Base-by-base conservation (phyloP, 768 basidiomycete species). In the Pholiota microspora region DNA sequence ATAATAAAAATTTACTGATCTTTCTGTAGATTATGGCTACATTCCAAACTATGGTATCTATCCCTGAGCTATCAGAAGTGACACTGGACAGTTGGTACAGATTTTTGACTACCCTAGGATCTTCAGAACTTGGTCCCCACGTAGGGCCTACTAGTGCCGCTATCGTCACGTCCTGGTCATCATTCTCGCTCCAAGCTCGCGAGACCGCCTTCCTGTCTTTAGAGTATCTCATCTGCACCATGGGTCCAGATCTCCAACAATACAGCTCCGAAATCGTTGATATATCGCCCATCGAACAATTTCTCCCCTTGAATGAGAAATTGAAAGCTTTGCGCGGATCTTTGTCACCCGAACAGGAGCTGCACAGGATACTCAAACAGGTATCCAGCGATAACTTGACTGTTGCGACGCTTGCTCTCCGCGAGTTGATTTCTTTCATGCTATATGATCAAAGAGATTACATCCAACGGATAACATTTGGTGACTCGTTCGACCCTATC, bases 71-170 rank as follows among this genome's bases (percentile, higher is more conserved):
- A 6, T 82, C 90, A 0, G 83, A 89, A 54, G 86, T 85, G 6
- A 89, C 93, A 0, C 73, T 99, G 2, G 74, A 82, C 28, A 89
- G 85, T 34, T 98, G 94, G 94, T 69, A 80, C 51, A 76, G 72
- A 23, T 97, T 98, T 70, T 71, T 96, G 56, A 79, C 73, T 13
- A 85, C 84, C 2, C 70, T 96, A 16, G 74, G 77, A 2, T 77
- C 82, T 16, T 69, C 67, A 44, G 94, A 98, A 57, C 75, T 94
- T 38, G 86, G 92, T 2, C 85, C 91, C 2, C 86, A 94, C 63
- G 79, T 95, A 45, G 93, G 94, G 3, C 82, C 89, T 3, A 96
- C 93, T 0, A 91, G 87, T 35, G 94, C 96, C 2, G 84, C 89
- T 0, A 79, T 98, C 51, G 81, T 94, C 12, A 79, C 84, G 2